Base-by-base conservation (phyloP, 371 early-diverging fungal species). In the Phascolomyces articulosus region DNA sequence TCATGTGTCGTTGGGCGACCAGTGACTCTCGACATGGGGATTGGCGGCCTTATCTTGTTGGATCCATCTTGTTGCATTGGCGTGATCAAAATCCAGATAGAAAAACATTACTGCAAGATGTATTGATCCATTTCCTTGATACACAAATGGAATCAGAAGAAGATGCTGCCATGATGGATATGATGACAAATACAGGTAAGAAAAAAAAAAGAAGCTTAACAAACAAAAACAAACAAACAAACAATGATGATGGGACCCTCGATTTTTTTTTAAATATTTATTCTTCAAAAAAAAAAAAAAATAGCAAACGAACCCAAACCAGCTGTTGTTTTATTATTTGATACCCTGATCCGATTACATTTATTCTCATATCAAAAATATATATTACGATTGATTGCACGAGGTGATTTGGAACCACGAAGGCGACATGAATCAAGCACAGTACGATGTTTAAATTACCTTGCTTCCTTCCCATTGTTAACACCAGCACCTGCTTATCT, bases 341-440 rank as follows among this genome's bases (percentile, higher is more conserved):
- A 86, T 47, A 85, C 85, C 13, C 67, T 90, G 24, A 89, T 86
- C 31, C 76, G 83, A 6, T 61, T 79, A 27, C 75, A 73, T 16
- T 65, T 87, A 28, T 90, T 90, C 61, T 88, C 89, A 1, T 87
- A 87, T 48, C 86, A 85, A 54, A 79, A 82, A 13, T 90, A 86
- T 65, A 61, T 89, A 16, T 72, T 84, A 26, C 74, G 89, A 24
- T 60, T 90, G n/a, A 87, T 87, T 66, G 87, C 91, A 11, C 78
- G 88, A 28, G 91, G 91, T 6, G 87, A 87, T 61, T 62, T 87
- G 2, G 82, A 86, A 51, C 73, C 75, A 10, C 76, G 60, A 15
- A 74, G 72, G 44, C 77, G 81, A 11, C 40, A 71, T 21, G 61
- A 74, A 27, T 72, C 78, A 31, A 75, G 78, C 3, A 83, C 83